phyloP scores from a whole-genome alignment of 2,329 filamentous ascomycete species.

The Ambrosiella cleistominuta region DNA sequence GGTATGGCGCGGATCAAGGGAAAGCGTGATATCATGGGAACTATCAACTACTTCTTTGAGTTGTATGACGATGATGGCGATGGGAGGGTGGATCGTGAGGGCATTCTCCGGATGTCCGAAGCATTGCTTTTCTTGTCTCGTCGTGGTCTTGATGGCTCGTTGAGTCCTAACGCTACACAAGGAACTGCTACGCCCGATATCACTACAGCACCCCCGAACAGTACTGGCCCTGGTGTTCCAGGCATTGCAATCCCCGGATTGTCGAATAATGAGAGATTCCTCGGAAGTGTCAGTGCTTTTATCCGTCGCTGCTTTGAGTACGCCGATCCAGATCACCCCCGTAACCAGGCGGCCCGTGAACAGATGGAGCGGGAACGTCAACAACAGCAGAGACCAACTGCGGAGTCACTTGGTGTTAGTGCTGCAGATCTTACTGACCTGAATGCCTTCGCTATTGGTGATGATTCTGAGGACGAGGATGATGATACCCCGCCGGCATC shows the following conservation, averaged over 20 bases:
- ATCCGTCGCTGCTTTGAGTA: constrained; percentile 96
- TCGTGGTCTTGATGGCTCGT: constrained; percentile 60
- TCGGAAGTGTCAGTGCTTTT: constrained; percentile 87
- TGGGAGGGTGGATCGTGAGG: constrained; percentile 83
- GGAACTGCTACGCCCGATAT: constrained; percentile 18
- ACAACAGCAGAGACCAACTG: constrained; percentile 5
- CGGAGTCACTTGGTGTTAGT: constrained; percentile 3
- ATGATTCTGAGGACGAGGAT: constrained; percentile 42
- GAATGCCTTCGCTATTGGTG: constrained; percentile 55
- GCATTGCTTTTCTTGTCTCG: constrained; percentile 82
- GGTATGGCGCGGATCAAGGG: constrained; percentile 86
- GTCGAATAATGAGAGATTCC: constrained; percentile 68
- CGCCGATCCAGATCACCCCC: constrained; percentile 73
- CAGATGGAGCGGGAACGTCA: background rate
- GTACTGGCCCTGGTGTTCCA: constrained; percentile 13
- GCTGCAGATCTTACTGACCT: constrained; percentile 18
- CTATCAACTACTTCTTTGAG: constrained; percentile 95
- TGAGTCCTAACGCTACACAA: constrained; percentile 40
- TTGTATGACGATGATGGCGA: constrained; percentile 87
- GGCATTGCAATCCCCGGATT: constrained; percentile 29
- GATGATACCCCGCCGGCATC: constrained; percentile 22
- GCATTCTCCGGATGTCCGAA: constrained; percentile 87
- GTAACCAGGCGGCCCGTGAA: constrained; percentile 30
- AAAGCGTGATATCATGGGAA: constrained; percentile 89
- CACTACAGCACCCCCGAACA: constrained; percentile 13